phyloP scores from a whole-genome alignment of 148 eudicot genomes.

The Chenopodium quinoa region DNA sequence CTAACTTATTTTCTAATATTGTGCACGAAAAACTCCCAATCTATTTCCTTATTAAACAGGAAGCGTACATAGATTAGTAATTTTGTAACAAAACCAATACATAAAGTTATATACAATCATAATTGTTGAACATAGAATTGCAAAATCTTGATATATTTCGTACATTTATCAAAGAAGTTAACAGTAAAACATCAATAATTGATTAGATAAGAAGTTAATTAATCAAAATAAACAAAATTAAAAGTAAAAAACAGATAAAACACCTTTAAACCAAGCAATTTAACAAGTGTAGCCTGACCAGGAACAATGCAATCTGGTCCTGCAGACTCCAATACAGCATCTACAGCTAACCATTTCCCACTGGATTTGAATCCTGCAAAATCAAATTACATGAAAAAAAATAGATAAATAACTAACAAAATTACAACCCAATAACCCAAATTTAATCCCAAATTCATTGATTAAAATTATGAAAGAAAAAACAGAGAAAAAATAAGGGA shows the following conservation, averaged over 20 bases:
- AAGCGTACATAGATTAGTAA: no score
- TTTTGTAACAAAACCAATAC: no score
- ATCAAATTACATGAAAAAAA: constrained; percentile 9
- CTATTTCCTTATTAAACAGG: no score
- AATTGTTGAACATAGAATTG: no score
- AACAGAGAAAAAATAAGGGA: neutral
- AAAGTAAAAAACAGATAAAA: neutral
- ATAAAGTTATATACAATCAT: no score
- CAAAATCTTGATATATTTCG: no score
- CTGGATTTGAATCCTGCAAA: constrained; percentile 73
- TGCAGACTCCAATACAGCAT: constrained; percentile 85
- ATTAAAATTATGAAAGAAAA: neutral
- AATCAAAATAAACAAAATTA: neutral
- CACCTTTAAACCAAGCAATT: constrained; percentile 91
- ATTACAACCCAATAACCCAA: neutral
- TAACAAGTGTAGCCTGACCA: constrained; percentile 74
- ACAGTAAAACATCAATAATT: no score
- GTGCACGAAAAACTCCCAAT: no score
- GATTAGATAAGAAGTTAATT: neutral
- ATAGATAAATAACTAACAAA: neutral
- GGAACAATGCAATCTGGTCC: constrained; percentile 98
- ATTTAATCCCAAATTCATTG: no score
- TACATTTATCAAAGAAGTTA: no score
- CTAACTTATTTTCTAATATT: neutral
- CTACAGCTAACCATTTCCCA: constrained; percentile 72